Base-by-base conservation (phyloP, 768 basidiomycete species). In the Amanita thiersii region DNA sequence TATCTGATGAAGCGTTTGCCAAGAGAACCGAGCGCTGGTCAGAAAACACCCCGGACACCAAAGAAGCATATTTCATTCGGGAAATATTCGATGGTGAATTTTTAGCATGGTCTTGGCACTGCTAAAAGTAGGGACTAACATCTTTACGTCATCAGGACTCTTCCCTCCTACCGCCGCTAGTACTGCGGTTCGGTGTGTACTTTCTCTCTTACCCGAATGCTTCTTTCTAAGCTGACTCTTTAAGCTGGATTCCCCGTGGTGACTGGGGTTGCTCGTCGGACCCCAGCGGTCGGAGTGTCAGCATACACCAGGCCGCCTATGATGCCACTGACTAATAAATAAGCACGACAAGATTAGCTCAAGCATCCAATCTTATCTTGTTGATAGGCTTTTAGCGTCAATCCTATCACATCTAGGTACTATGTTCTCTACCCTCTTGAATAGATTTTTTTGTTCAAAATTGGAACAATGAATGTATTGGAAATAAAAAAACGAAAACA, bases 191-290 rank as follows among this genome's bases (percentile, higher is more conserved):
- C 75, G 93, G 79, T 89, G 57, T 45, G 79, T 65, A 44, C 21
- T 12, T 46, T 45, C 24, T 49, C 37, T 14, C 42, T 32, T 23
- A 37, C n/a, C 17, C 9, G 2, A 19, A 39, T 33, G 6, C 29
- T 9, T 43, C n/a, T 39, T 37, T 47, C 29, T 40, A 24, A 42
- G 47, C 17, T 5, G 5, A 15, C 18, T 48, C 23, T 3, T 47
- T 38, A 58, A 86, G 86, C 48, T 93, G 90, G 92, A 84, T 92
- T 60, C 92, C 92, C 36, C 81, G 89, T 52, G 86, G 81, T 43
- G 94, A 97, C 60, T 99, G 94, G 94, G 94, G 94, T 43, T 96
- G 94, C 56, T 71, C 87, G 2, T 65, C 88, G 21, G 96, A 99
- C 60, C 96, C 96, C 21, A 92, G 89, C 48, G 96, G 96, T 21